Conservation (phyloP, 768 basidiomycete species). For the Xerocomellus intermedius region DNA sequence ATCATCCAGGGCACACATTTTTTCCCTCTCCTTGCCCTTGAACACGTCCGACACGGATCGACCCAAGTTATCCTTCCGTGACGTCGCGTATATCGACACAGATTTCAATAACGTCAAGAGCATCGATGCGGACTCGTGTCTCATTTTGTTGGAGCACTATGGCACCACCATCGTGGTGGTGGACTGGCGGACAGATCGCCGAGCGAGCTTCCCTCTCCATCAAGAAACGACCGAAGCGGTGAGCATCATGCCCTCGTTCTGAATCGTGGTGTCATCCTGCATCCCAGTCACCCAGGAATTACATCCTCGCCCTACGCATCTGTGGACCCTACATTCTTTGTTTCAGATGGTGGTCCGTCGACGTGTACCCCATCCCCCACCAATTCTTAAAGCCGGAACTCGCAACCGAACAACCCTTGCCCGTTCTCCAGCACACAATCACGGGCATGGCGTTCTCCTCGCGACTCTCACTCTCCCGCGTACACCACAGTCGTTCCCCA, state of each 20-base stretch:
- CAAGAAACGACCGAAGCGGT: constrained; percentile 32
- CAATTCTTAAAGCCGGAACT: constrained; percentile 1
- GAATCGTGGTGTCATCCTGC: neutral
- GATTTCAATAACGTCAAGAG: constrained; percentile 18
- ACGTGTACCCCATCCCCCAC: constrained; percentile 34
- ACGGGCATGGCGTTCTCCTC: constrained; percentile 33
- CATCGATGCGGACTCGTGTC: constrained; percentile 32
- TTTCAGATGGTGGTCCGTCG: constrained; percentile 48
- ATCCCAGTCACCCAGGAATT: constrained; percentile 28
- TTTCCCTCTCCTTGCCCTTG: constrained; percentile 3
- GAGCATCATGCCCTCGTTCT: constrained; percentile 6
- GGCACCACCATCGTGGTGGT: constrained; percentile 35
- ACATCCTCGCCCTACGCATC: constrained; percentile 40
- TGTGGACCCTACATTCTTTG: constrained; percentile 50
- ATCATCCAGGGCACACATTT: constrained; percentile 8
- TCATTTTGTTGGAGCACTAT: constrained; percentile 31
- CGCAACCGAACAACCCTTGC: constrained; percentile 4
- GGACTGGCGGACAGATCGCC: constrained; percentile 32
- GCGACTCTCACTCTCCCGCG: constrained; percentile 37
- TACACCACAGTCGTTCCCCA: constrained; percentile 24
- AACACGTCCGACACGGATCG: neutral
- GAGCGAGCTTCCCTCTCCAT: constrained; percentile 16
- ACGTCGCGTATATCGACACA: constrained; percentile 5
- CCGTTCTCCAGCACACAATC: constrained; percentile 16
- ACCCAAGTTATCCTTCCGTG: neutral